Evolutionary conservation across 2,329 filamentous ascomycete genomes (phyloP).

Genomic region (Penicillium sp.): DNA sequence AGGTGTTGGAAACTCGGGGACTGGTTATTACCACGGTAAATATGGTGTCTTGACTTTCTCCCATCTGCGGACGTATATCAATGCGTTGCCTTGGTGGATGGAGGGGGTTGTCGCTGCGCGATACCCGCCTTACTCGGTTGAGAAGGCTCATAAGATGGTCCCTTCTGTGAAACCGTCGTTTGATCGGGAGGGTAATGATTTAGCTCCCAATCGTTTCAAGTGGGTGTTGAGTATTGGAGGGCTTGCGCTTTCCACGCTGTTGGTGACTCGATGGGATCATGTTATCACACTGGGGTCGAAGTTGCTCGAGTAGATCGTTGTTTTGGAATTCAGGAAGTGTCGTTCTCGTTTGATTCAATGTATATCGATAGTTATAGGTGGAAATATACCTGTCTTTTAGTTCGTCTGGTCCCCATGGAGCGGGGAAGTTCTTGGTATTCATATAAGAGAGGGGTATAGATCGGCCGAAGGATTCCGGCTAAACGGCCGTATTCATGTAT

Average conservation of each 20-base stretch:
- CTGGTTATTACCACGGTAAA: constrained; percentile 50
- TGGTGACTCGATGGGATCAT: neutral
- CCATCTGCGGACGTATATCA: constrained; percentile 27
- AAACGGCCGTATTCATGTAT: no score
- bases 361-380: neutral
- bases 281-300: neutral
- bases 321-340: neutral
- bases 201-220: neutral
- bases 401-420: neutral
- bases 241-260: constrained; percentile 9
- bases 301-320: neutral
- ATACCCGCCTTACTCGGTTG: constrained; percentile 19
- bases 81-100: constrained; percentile 20
- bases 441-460: neutral
- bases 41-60: constrained; percentile 46
- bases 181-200: constrained; percentile 21
- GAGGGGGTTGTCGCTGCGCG: constrained; percentile 16
- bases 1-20: constrained; percentile 50
- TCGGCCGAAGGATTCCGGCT: neutral
- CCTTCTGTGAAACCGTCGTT: constrained; percentile 12
- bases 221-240: constrained; percentile 17
- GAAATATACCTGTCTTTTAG: neutral
- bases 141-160: constrained; percentile 14
- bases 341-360: neutral
- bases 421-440: neutral